Conservation (phyloP, 768 basidiomycete species). For the Lactarius vividus region DNA sequence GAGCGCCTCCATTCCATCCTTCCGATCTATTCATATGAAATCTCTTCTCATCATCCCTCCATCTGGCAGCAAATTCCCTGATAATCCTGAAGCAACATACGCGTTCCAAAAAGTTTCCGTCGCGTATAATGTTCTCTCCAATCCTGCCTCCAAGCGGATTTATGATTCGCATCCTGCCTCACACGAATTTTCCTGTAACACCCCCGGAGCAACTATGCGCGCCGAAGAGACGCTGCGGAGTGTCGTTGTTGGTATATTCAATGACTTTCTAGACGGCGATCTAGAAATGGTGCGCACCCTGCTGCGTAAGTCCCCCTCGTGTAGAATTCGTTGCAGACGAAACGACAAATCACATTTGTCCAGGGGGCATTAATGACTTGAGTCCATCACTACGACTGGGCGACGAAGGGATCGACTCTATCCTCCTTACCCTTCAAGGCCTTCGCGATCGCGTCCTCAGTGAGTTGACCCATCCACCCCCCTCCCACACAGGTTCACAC, state of each 20-base stretch:
- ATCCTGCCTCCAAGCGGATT: slow-evolving; percentile 59
- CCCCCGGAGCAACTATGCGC: slow-evolving; percentile 46
- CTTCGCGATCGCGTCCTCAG: slow-evolving; percentile 76
- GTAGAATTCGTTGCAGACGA: slow-evolving; percentile 2
- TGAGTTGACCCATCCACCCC: slow-evolving; percentile 37
- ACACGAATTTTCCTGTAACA: slow-evolving; percentile 50
- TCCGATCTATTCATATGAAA: background rate
- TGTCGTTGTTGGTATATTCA: slow-evolving; percentile 71
- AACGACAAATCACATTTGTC: slow-evolving; percentile 1
- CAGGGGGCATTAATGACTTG: slow-evolving; percentile 75
- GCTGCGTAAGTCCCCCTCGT: slow-evolving; percentile 50
- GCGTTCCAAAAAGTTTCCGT: slow-evolving; percentile 87
- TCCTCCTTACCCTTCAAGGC: slow-evolving; percentile 65
- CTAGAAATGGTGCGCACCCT: slow-evolving; percentile 78
- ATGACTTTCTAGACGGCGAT: slow-evolving; percentile 83
- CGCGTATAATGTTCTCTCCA: slow-evolving; percentile 78
- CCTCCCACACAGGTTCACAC: background rate
- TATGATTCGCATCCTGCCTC: slow-evolving; percentile 61
- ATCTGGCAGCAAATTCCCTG: slow-evolving; percentile 67
- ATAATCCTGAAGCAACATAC: slow-evolving; percentile 70
- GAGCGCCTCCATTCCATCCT: slow-evolving; percentile 34
- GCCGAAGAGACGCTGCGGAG: slow-evolving; percentile 80
- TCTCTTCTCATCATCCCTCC: background rate
- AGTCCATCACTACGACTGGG: slow-evolving; percentile 75
- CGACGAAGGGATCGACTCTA: slow-evolving; percentile 73